Evolutionary conservation across 345 rosid species (phyloP), one percentile per base, ranked within the genome.

Genomic region (Carallia pectinifolia): DNA sequence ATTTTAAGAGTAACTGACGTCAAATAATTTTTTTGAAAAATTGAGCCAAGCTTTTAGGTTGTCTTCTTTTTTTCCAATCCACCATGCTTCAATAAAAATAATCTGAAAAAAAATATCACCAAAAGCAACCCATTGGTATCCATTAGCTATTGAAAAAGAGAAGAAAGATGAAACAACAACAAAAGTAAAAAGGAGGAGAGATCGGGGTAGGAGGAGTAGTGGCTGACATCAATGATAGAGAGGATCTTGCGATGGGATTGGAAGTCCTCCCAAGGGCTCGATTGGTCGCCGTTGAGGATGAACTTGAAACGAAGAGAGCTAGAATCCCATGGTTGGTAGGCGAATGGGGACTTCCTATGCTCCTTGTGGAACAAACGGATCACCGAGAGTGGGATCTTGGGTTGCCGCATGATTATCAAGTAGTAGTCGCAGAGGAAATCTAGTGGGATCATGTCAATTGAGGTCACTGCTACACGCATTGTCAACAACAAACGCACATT

Each of bases 201-300:
- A 82, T 92, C 92, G 6, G 94, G 99, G 13, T 94, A 86, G 16
- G 92, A 87, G 13, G 98, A 97, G 69, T 97, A 92, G 75, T 96
- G 99, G 71, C 89, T 89, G 67, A 96, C 83, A 19, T 97, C 99
- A 66, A 96, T 85, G 37, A 92, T 94, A 61, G 96, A 91, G 62
- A 90, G 94, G 75, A 88, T 87, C 88, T 96, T 96, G 67, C 97
- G 94, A 76, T 90, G 84, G 61, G 96, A 86, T 79, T 96, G 99
- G 79, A 96, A 96, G 78, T 96, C 97, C 69, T 96, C 99, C 99
- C 99, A 96, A 19, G 99, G 99, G 76, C 90, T 85, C 4, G 99
- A 89, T n/a, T 96, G 98, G 27, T 89, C 81, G 18, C 99, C 99
- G 54, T 97, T 98, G 55, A 96, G 90, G 53, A 96, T 74, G 83